Evolutionary conservation across 2,329 filamentous ascomycete genomes (phyloP).

Genomic region (Aspergillus calidoustus): DNA sequence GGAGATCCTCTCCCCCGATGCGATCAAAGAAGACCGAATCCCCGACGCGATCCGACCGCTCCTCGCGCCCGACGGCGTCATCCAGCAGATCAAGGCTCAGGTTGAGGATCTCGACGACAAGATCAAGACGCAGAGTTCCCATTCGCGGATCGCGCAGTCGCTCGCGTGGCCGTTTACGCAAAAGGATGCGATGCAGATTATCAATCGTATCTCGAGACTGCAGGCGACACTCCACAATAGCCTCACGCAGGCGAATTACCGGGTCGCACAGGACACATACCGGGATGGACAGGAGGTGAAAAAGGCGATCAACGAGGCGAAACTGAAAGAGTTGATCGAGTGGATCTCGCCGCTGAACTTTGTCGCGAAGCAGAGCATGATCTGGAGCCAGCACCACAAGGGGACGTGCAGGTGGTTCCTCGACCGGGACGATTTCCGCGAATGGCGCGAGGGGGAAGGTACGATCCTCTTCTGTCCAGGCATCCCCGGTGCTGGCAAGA

Average conservation of each 20-base stretch:
- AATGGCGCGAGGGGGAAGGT: slow-evolving; percentile 11
- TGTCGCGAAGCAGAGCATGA: slow-evolving; percentile 16
- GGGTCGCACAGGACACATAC: slow-evolving; percentile 8
- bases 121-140: not conserved
- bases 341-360: slow-evolving; percentile 18
- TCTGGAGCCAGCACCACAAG: slow-evolving; percentile 16
- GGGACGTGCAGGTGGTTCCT: slow-evolving; percentile 18
- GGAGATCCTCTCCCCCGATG: slow-evolving; percentile 13
- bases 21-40: slow-evolving; percentile 8
- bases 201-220: slow-evolving; percentile 7
- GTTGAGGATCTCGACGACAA: slow-evolving; percentile 4
- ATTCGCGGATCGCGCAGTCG: slow-evolving; percentile 5
- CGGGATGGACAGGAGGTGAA: slow-evolving; percentile 7
- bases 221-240: slow-evolving; percentile 7
- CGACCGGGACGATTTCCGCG: slow-evolving; percentile 2
- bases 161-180: slow-evolving; percentile 17
- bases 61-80: slow-evolving; percentile 20
- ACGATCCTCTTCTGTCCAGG: slow-evolving; percentile 11
- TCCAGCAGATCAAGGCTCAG: slow-evolving; percentile 16
- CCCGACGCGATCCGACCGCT: slow-evolving; percentile 13
- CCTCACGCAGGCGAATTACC: slow-evolving; percentile 11
- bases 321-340: slow-evolving; percentile 13
- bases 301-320: slow-evolving; percentile 7
- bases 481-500: slow-evolving; percentile 15
- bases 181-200: slow-evolving; percentile 11